Conservation (phyloP, 140 eudicot genomes). For the Cichorium intybus region DNA sequence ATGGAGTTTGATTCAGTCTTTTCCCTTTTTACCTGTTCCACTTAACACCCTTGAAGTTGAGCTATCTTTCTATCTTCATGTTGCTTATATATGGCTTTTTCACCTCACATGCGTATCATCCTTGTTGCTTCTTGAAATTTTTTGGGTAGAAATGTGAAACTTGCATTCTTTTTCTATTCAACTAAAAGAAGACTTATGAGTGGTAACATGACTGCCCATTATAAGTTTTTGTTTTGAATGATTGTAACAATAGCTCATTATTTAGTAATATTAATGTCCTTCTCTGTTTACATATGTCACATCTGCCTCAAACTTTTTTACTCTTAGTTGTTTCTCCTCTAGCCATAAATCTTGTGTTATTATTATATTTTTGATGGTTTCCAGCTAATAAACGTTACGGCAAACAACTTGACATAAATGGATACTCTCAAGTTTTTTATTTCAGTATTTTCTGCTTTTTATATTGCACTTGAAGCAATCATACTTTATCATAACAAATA, state of each 20-base stretch:
- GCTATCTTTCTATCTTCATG: not conserved
- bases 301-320: not conserved
- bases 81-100: not conserved
- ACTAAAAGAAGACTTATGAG: constrained; percentile 3
- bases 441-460: not conserved
- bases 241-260: not conserved
- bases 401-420: not conserved
- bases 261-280: constrained; percentile 10
- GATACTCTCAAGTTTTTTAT: not conserved
- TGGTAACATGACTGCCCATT: not conserved
- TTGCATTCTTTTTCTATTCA: not conserved
- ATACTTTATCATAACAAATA: not conserved
- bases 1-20: not conserved
- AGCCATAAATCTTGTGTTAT: not conserved
- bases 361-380: not conserved
- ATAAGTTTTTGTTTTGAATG: not conserved
- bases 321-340: constrained; percentile 5
- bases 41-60: not conserved
- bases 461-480: not conserved
- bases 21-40: not conserved
- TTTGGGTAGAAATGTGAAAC: constrained; percentile 18
- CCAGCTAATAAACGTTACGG: constrained; percentile 1
- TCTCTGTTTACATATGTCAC: not conserved
- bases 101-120: not conserved
- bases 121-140: not conserved